Conservation (phyloP, 1,284 basidiomycete genomes). For the Ceratobasidium sp. region DNA sequence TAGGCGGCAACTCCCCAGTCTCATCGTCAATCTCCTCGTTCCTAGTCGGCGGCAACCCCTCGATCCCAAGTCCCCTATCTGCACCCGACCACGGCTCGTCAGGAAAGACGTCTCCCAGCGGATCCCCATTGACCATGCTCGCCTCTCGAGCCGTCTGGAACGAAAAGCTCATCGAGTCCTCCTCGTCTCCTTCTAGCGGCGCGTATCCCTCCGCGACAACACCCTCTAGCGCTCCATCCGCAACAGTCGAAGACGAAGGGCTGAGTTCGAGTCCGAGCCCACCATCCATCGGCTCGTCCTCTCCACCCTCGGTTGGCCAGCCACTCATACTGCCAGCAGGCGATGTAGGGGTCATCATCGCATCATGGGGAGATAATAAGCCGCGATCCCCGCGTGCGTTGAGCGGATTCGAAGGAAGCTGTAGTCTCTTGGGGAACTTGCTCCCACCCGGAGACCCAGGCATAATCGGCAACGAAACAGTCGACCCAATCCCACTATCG, state of each 20-base stretch:
- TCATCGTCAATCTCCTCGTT: slow-evolving; percentile 35
- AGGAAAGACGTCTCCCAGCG: slow-evolving; percentile 46
- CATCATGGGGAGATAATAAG: slow-evolving; percentile 18
- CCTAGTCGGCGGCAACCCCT: slow-evolving; percentile 5
- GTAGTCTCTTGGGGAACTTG: slow-evolving; percentile 21
- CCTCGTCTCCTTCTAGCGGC: slow-evolving; percentile 8
- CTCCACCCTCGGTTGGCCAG: slow-evolving; percentile 2
- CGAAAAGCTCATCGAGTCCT: slow-evolving; percentile 6
- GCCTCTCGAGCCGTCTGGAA: slow-evolving; percentile 1
- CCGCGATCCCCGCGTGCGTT: slow-evolving; percentile 18
- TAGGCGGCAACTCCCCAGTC: slow-evolving; percentile 17
- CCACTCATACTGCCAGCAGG: slow-evolving; percentile 2
- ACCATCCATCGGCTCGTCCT: not conserved
- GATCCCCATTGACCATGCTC: slow-evolving; percentile 18
- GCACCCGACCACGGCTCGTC: slow-evolving; percentile 32
- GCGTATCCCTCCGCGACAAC: slow-evolving; percentile 32
- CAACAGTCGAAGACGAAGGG: slow-evolving; percentile 31
- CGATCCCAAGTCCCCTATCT: slow-evolving; percentile 11
- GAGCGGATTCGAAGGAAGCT: slow-evolving; percentile 29
- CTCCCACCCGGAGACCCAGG: not conserved
- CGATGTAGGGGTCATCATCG: slow-evolving; percentile 9
- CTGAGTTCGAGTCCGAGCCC: slow-evolving; percentile 22
- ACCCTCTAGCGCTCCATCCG: slow-evolving; percentile 9
- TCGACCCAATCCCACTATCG: not conserved
- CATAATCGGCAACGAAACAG: too few species aligned